Evolutionary conservation across 2,329 filamentous ascomycete genomes (phyloP), one percentile per base, ranked within the genome.

Genomic region (Trichophyton rubrum): DNA sequence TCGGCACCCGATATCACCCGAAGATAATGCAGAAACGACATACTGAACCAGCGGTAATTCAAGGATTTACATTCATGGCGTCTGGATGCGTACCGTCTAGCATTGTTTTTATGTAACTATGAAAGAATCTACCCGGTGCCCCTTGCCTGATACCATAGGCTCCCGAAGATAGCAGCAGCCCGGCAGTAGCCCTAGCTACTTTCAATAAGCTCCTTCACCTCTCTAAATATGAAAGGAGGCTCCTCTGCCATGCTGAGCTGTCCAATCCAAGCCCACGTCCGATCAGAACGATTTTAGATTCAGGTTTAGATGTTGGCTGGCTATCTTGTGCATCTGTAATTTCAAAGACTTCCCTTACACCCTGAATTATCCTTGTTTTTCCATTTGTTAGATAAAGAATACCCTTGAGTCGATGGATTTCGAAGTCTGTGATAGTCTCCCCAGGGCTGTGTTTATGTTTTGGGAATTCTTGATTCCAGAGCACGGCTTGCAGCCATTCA

Each of bases 311-410:
- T 7, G 62, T 61, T 13, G 64, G 61, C n/a, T 65, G 60, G 6
- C 64, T 59, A 1, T 62, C 64, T n/a, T 70, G 67, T 13, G 68
- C 66, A 65, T 96, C 90, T 24, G 89, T 82, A 24, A 97, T 87
- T 68, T 99, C 93, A 72, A 97, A 99, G 15, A 97, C 82, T 67
- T 96, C 92, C 59, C 92, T 79, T 0, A 99, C 93, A 1, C 91
- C 93, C 72, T 99, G 93, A 6, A 97, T 79, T 64, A 97, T 83
- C 70, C 89, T 76, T 0, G 78, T 76, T 0, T 89, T 89, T 41
- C 74, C 70, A 60, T 85, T 79, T 0, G 75, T 69, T 17, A 92
- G 77, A 0, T 82, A 77, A 5, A 97, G 73, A 2, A 89, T 83
- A 0, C 90, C 92, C 71, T 99, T 99, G 40, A 90, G 77, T 11